Percentiles rank a stretch among this genome's conserved stretches.
Conservation (phyloP, 2,329 filamentous ascomycete species). For the Ophiostoma tasmaniense region DNA sequence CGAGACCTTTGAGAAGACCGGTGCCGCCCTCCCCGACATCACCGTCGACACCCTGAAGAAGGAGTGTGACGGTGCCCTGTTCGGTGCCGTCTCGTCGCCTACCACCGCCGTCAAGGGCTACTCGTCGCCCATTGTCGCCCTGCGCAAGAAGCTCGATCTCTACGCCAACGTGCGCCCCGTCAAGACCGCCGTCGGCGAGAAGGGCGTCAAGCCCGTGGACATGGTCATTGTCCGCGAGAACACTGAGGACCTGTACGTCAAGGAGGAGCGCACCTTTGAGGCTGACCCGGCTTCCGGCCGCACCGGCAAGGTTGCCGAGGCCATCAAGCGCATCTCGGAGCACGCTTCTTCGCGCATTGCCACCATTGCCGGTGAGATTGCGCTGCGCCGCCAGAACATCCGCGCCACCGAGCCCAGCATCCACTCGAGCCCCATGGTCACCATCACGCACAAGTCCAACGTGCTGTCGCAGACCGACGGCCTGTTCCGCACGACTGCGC, state of each 20-base stretch:
- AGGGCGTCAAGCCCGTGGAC: constrained; percentile 66
- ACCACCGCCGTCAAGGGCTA: constrained; percentile 87
- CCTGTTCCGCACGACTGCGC: constrained; percentile 76
- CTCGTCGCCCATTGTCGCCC: constrained; percentile 90
- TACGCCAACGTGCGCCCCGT: constrained; percentile 97
- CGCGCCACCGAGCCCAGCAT: constrained; percentile 52
- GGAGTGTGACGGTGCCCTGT: constrained; percentile 92
- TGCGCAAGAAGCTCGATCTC: constrained; percentile 88
- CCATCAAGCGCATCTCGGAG: constrained; percentile 93
- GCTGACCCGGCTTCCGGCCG: constrained; percentile 40
- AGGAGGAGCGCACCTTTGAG: constrained; percentile 82
- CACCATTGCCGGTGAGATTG: constrained; percentile 90
- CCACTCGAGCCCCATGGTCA: constrained; percentile 67
- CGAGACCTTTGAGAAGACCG: constrained; percentile 85
- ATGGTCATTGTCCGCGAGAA: constrained; percentile 98
- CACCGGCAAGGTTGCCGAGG: constrained; percentile 79
- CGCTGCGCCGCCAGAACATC: constrained; percentile 74
- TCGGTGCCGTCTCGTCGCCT: constrained; percentile 91
- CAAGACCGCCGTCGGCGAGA: constrained; percentile 63
- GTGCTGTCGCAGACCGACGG: constrained; percentile 95
- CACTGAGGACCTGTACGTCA: constrained; percentile 97
- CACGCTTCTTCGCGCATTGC: constrained; percentile 79
- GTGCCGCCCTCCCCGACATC: constrained; percentile 77
- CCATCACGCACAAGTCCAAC: constrained; percentile 97
- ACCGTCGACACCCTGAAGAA: constrained; percentile 82